These are phyloP conservation scores for Cyclocybe cylindracea DNA, from an alignment of 768 basidiomycete species.

Conservation along the genomic window DNA sequence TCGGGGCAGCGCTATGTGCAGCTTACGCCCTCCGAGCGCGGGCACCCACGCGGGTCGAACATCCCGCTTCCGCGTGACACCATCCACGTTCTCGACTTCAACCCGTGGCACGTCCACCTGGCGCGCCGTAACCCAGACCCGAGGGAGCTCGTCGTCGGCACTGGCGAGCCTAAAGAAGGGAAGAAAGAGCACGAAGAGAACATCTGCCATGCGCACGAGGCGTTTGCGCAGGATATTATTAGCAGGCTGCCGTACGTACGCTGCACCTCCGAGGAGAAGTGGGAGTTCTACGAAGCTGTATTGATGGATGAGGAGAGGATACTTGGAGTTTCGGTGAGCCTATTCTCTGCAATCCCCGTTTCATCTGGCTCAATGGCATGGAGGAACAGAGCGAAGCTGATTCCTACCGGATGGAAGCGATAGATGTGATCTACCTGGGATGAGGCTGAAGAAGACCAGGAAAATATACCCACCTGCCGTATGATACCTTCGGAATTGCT, in stretches of 20 bases:
- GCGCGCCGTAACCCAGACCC: background rate
- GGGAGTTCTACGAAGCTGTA: background rate
- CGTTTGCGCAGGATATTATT: conserved; percentile 1
- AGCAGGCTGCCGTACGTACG: conserved; percentile 3
- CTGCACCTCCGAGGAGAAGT: background rate
- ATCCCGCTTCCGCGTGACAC: background rate
- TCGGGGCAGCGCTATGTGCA: conserved; percentile 11
- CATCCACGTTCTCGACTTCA: conserved; percentile 14
- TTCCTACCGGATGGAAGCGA: too few species aligned
- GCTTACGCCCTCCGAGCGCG: background rate
- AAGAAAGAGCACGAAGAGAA: too few species aligned
- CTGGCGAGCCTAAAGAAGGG: too few species aligned
- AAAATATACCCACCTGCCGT: too few species aligned
- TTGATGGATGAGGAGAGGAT: conserved; percentile 4
- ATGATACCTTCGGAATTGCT: too few species aligned
- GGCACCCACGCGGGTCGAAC: too few species aligned
- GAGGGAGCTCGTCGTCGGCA: background rate
- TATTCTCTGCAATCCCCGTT: too few species aligned
- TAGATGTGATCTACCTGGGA: too few species aligned
- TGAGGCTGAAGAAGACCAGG: too few species aligned
- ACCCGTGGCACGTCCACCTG: conserved; percentile 12
- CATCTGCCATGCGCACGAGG: too few species aligned
- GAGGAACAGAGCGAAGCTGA: too few species aligned
- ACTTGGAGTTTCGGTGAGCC: background rate
- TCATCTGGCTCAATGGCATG: too few species aligned